Conservation (phyloP, 495 filamentous ascomycete species). For the Daldinia caldariorum region DNA sequence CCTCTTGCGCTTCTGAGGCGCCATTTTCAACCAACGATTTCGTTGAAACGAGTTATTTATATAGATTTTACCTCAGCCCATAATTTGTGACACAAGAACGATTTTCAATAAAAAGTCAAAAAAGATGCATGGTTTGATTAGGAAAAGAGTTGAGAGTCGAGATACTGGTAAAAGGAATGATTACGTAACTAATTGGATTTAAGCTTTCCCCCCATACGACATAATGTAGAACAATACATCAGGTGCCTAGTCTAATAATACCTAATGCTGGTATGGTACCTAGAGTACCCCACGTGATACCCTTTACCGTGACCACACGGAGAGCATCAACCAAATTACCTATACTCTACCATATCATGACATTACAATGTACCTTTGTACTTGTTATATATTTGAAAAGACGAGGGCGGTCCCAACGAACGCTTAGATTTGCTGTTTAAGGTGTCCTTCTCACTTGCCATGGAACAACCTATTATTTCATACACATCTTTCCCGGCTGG, state of each 20-base stretch:
- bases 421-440: neutral
- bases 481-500: slow-evolving; percentile 6
- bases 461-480: slow-evolving; percentile 9
- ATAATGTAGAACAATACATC: no score
- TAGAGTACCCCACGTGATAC: slow-evolving; percentile 27
- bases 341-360: no score
- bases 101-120: neutral
- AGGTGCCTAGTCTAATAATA: no score
- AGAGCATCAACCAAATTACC: neutral
- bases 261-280: no score
- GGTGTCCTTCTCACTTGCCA: slow-evolving; percentile 14
- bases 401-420: slow-evolving; percentile 4
- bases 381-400: neutral
- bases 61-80: neutral
- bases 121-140: neutral
- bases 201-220: neutral
- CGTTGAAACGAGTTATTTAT: neutral
- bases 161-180: neutral
- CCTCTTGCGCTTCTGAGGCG: slow-evolving; percentile 56
- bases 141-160: neutral
- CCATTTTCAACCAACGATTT: slow-evolving; percentile 42
- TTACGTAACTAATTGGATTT: slow-evolving; percentile 16
- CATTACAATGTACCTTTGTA: no score
- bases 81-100: neutral
- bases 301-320: slow-evolving; percentile 22